Base-by-base conservation (phyloP, 1,284 basidiomycete species). In the Omphalotus olearius region DNA sequence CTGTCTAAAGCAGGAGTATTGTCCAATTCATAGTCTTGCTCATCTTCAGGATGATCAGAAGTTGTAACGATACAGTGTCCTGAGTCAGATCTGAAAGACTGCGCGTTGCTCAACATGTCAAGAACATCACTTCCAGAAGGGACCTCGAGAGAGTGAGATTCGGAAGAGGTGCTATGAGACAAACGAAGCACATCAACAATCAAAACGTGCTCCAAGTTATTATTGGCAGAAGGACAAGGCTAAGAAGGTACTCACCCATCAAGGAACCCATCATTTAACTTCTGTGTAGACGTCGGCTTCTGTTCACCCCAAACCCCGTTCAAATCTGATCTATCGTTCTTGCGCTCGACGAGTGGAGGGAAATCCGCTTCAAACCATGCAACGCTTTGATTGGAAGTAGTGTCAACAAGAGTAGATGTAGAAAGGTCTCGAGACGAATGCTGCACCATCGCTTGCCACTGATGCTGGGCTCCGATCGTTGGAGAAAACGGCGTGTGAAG, bases 1-100 rank as follows among this genome's bases (percentile, higher is more conserved):
- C 68, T 61, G 6, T 67, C 73, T 30, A 78, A 68, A 16, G 68
- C 71, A 14, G 79, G 76, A 7, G 74, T 80, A 10, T 66, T 67
- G 6, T 69, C 72, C 13, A 74, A 45, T 42, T 75, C 74, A 16
- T 38, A 20, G 16, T 48, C 53, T 38, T 45, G 39, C 18, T 44
- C 44, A 43, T 11, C 9, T 20, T 40, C 40, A 1, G 50, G 18
- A 20, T 26, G 52, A 28, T 37, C 30, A 13, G 20, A 35, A 44
- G 46, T 41, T 4, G 47, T 42, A 6, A 20, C 11, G 28, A 25
- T 30, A 20, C 25, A 28, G 25, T 43, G 33, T 4, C 17, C 17
- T 11, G 25, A 18, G 16, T 33, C 25, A 30, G 49, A 39, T 33
- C 30, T 37, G 7, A 47, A 36, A 51, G 40, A 39, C 47, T 37